Evolutionary conservation across 1,284 basidiomycete genomes (phyloP).

Genomic region (Trichosporon sp.): DNA sequence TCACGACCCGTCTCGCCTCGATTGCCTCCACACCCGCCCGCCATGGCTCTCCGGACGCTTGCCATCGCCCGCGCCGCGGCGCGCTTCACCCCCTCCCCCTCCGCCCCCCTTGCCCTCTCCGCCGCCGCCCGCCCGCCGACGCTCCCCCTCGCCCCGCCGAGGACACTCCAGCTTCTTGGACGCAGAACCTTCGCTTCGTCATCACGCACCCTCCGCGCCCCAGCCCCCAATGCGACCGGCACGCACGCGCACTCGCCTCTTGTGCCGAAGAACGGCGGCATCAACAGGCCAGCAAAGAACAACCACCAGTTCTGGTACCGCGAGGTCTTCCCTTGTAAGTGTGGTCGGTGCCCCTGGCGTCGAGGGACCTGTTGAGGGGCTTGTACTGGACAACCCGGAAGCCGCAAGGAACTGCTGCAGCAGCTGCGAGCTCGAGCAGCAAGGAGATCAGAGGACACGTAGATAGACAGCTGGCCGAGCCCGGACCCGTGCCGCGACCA

Average conservation of each 20-base stretch:
- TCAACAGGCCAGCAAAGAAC: not conserved
- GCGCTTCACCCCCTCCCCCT: not conserved
- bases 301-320: slow-evolving; percentile 42
- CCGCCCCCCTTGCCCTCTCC: too few species aligned
- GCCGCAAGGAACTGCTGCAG: too few species aligned
- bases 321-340: slow-evolving; percentile 42
- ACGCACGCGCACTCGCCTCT: slow-evolving; percentile 16
- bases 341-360: not conserved
- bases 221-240: slow-evolving; percentile 5
- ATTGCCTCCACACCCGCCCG: not conserved
- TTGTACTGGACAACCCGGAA: too few species aligned
- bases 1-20: not conserved
- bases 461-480: too few species aligned
- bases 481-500: too few species aligned
- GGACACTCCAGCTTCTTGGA: not conserved
- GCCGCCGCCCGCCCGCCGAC: not conserved
- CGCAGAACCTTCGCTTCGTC: not conserved
- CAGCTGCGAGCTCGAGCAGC: too few species aligned
- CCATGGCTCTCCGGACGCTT: slow-evolving; percentile 9
- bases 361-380: not conserved
- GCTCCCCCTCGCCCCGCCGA: not conserved
- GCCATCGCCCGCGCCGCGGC: not conserved
- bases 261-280: slow-evolving; percentile 4
- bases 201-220: not conserved
- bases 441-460: too few species aligned